phyloP scores from a whole-genome alignment of 352 stramenopile species.

The Phytophthora chlamydospora region DNA sequence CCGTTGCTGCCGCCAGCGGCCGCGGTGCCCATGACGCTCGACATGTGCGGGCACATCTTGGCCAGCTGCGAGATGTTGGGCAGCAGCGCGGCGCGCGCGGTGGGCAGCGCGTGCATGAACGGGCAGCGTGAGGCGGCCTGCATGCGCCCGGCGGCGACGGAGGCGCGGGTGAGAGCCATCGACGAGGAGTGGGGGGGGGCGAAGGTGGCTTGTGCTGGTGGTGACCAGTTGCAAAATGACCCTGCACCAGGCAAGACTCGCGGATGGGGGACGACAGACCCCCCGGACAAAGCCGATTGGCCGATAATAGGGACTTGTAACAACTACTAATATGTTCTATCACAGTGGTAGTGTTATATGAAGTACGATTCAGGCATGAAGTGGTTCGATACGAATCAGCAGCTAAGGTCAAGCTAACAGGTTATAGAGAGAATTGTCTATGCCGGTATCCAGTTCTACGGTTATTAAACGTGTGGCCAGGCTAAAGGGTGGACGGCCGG shows the following conservation, averaged over 20 bases:
- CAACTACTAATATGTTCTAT: not conserved
- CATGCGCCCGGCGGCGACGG: constrained; percentile 68
- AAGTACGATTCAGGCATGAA: too few species aligned
- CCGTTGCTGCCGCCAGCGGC: constrained; percentile 44
- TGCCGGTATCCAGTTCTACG: not conserved
- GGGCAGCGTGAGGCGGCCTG: constrained; percentile 80
- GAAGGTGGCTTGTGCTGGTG: constrained; percentile 26
- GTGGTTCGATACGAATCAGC: too few species aligned
- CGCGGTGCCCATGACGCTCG: constrained; percentile 70
- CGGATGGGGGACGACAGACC: not conserved
- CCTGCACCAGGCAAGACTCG: not conserved
- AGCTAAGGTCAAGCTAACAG: not conserved
- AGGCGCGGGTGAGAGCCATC: constrained; percentile 77
- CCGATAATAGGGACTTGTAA: not conserved
- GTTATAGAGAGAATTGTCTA: not conserved
- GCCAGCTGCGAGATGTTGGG: constrained; percentile 88
- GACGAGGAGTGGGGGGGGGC: not conserved
- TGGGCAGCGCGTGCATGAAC: constrained; percentile 85
- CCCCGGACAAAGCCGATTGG: constrained; percentile 12
- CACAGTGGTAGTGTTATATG: not conserved
- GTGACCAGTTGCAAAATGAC: constrained; percentile 52
- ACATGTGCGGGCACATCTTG: constrained; percentile 90
- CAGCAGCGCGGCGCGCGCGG: constrained; percentile 72
- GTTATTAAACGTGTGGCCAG: constrained; percentile 11
- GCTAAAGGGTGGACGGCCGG: constrained; percentile 14